Conservation (phyloP, 768 basidiomycete species). For the Daedaleopsis sinensis region DNA sequence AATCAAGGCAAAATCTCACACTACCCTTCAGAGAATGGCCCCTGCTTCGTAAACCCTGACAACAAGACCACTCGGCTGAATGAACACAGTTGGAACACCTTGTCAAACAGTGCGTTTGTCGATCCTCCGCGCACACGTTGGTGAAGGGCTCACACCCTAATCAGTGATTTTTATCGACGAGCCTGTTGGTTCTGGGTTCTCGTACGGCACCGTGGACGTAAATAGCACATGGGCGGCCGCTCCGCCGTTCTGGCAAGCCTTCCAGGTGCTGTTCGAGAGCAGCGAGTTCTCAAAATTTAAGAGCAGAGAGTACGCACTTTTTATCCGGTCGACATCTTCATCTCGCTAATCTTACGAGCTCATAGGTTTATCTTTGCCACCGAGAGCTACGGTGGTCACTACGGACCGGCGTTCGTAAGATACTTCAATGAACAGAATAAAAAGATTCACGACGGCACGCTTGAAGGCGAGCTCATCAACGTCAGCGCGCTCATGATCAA, state of each 20-base stretch:
- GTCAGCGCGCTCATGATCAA: conserved; percentile 64
- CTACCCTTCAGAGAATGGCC: conserved; percentile 54
- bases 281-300: conserved; percentile 50
- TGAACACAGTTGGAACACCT: conserved; percentile 70
- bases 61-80: conserved; percentile 55
- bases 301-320: conserved; percentile 48
- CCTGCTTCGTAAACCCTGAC: conserved; percentile 61
- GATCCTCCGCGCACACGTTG: neutral
- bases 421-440: conserved; percentile 66
- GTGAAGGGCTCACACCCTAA: neutral
- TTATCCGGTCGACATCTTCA: neutral
- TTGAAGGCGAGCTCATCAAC: conserved; percentile 52
- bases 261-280: conserved; percentile 66
- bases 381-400: conserved; percentile 72
- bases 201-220: conserved; percentile 55
- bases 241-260: conserved; percentile 59
- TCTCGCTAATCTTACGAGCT: neutral
- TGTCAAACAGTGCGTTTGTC: conserved; percentile 57
- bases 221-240: conserved; percentile 62
- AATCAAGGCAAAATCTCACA: neutral
- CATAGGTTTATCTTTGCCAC: conserved; percentile 64
- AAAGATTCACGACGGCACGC: conserved; percentile 44
- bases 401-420: conserved; percentile 63
- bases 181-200: conserved; percentile 68
- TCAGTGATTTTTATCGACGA: conserved; percentile 74